phyloP scores from a whole-genome alignment of 176 grass and related monocot genomes.

The Carex pumila region DNA sequence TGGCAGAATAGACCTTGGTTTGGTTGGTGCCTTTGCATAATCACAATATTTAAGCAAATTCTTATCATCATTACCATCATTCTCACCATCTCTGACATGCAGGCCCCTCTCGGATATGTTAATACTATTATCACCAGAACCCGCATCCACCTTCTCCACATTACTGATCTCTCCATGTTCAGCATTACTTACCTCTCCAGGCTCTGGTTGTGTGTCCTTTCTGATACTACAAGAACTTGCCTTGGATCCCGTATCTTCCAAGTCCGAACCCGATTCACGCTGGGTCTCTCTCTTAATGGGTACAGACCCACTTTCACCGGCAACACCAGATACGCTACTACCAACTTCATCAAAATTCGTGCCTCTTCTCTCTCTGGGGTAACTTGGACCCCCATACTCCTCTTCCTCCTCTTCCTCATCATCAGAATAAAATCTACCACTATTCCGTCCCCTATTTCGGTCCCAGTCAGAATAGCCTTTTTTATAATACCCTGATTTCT shows the following conservation, averaged over 20 bases:
- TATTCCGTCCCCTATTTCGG: slow-evolving; percentile 46
- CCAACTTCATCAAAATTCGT: slow-evolving; percentile 51
- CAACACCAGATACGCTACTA: slow-evolving; percentile 58
- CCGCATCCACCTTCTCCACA: slow-evolving; percentile 20
- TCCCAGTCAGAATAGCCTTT: slow-evolving; percentile 53
- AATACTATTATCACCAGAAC: slow-evolving; percentile 18
- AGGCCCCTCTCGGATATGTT: background rate
- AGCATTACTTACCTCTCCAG: slow-evolving; percentile 23
- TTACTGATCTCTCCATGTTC: slow-evolving; percentile 29
- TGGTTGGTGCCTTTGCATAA: slow-evolving; percentile 55
- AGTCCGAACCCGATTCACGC: slow-evolving; percentile 54
- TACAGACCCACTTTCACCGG: slow-evolving; percentile 31
- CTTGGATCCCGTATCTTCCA: slow-evolving; percentile 81
- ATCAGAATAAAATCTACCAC: slow-evolving; percentile 39
- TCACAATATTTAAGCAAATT: slow-evolving; percentile 46
- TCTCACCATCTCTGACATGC: slow-evolving; percentile 8
- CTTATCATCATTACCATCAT: slow-evolving; percentile 15
- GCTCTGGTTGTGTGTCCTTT: slow-evolving; percentile 26
- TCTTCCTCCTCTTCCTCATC: slow-evolving; percentile 47
- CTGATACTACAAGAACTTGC: slow-evolving; percentile 46
- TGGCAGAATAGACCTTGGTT: slow-evolving; percentile 40
- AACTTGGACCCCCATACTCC: slow-evolving; percentile 47
- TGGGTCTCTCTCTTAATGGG: slow-evolving; percentile 41
- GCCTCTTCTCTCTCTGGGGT: slow-evolving; percentile 39
- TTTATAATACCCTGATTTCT: slow-evolving; percentile 43